These are phyloP conservation scores for Plantago ovata DNA, from an alignment of 257 asterid species.

Conservation along the genomic window DNA sequence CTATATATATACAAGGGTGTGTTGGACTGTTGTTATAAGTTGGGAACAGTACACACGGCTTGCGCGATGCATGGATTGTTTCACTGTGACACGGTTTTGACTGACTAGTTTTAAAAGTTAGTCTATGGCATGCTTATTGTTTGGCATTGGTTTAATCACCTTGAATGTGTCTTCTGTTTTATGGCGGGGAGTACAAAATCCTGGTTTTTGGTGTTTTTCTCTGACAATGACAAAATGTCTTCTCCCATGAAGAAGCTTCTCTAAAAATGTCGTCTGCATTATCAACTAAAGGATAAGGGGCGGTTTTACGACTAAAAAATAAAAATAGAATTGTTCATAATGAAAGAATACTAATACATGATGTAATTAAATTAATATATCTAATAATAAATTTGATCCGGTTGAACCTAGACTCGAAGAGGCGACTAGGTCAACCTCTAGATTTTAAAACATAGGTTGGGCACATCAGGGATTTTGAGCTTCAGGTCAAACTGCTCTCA, in stretches of 20 bases:
- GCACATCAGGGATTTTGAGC: too few relatives aligned
- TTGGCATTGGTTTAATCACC: conserved; percentile 4
- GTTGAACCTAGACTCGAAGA: too few relatives aligned
- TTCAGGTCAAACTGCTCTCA: conserved; percentile 35
- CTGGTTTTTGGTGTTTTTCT: background rate
- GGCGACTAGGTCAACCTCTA: too few relatives aligned
- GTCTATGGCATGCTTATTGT: background rate
- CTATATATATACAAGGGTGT: background rate
- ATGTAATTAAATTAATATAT: too few relatives aligned
- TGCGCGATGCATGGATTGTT: background rate
- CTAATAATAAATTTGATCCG: too few relatives aligned
- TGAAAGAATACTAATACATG: too few relatives aligned
- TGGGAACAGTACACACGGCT: conserved; percentile 5
- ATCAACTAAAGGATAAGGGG: too few relatives aligned
- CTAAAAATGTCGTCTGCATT: too few relatives aligned
- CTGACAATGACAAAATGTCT: background rate
- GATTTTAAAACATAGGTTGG: too few relatives aligned
- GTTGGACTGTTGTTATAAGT: background rate
- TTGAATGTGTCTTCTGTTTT: background rate
- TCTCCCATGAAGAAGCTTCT: too few relatives aligned
- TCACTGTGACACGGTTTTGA: background rate
- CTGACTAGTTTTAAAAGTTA: background rate
- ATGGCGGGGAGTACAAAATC: conserved; percentile 3
- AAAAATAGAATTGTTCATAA: too few relatives aligned
- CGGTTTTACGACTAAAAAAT: too few relatives aligned